These are phyloP conservation scores for Ceratobasidium sp. DNA, from an alignment of 1,284 basidiomycete species.

Conservation along the genomic window DNA sequence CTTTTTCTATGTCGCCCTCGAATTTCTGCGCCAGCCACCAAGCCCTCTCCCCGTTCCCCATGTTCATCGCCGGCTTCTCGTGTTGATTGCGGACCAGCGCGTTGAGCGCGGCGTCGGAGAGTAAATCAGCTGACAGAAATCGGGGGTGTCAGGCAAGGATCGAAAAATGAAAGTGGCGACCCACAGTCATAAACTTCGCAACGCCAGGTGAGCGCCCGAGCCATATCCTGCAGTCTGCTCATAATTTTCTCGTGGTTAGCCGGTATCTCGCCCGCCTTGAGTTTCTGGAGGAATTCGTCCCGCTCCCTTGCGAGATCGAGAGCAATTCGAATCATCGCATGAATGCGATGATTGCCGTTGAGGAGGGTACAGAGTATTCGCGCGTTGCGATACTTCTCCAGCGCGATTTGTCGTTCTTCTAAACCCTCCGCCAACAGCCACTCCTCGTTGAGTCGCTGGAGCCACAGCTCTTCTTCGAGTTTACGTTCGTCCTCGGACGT, in stretches of 20 bases:
- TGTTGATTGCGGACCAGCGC: not conserved
- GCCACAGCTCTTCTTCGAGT: not conserved
- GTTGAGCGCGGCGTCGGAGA: not conserved
- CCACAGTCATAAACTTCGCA: not conserved
- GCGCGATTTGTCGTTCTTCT: not conserved
- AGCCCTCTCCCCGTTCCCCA: slow-evolving; percentile 1
- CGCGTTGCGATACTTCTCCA: not conserved
- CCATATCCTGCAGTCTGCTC: too few species aligned
- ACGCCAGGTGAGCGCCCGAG: not conserved
- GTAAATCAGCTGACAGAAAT: too few species aligned
- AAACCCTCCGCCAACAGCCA: not conserved
- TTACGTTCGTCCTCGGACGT: not conserved
- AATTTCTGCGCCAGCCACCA: slow-evolving; percentile 5
- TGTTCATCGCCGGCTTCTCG: not conserved
- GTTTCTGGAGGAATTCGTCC: not conserved
- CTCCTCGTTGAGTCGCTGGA: not conserved
- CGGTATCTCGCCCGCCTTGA: not conserved
- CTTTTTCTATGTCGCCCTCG: not conserved
- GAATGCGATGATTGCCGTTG: slow-evolving; percentile 11
- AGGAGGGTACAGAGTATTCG: not conserved
- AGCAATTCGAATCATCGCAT: not conserved
- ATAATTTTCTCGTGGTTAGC: too few species aligned
- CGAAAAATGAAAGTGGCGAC: not conserved
- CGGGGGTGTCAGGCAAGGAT: too few species aligned
- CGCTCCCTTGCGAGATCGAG: not conserved